These are phyloP conservation scores for Bidens hawaiensis DNA, from an alignment of 140 eudicot species.

Conservation along the genomic window DNA sequence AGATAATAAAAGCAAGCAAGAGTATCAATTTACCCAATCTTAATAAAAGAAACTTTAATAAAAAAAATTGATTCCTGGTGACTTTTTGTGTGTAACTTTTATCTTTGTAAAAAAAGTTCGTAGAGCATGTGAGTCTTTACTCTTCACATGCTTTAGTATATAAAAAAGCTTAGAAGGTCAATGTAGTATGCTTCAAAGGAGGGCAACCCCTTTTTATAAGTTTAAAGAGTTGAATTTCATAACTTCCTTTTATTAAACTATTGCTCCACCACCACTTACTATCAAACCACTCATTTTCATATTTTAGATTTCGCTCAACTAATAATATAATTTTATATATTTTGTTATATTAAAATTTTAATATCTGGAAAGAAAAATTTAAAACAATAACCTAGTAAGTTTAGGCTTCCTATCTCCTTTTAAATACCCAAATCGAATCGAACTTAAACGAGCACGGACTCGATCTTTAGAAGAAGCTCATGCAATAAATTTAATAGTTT, in stretches of 20 bases:
- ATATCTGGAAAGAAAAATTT: too few species aligned
- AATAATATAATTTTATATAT: too few species aligned
- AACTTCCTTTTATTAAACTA: slow-evolving; percentile 16
- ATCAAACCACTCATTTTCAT: background rate
- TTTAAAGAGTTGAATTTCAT: slow-evolving; percentile 28
- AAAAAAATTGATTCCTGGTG: slow-evolving; percentile 15
- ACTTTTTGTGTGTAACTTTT: background rate
- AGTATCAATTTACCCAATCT: background rate
- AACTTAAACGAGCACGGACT: too few species aligned
- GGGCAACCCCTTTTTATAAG: slow-evolving; percentile 32
- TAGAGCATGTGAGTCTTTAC: slow-evolving; percentile 22
- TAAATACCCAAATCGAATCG: too few species aligned
- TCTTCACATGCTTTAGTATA: slow-evolving; percentile 15
- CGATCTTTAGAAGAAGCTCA: too few species aligned
- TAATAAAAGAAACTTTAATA: background rate
- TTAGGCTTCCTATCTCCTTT: too few species aligned
- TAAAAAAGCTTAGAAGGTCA: slow-evolving; percentile 15
- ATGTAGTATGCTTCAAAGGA: slow-evolving; percentile 27
- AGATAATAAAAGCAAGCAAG: background rate
- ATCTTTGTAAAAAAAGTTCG: background rate
- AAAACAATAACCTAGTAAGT: too few species aligned
- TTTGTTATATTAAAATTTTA: too few species aligned
- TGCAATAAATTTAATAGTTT: too few species aligned
- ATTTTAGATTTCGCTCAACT: background rate
- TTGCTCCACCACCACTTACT: slow-evolving; percentile 16